phyloP scores from a whole-genome alignment of 75 land plant species.

The Sequoia sempervirens region DNA sequence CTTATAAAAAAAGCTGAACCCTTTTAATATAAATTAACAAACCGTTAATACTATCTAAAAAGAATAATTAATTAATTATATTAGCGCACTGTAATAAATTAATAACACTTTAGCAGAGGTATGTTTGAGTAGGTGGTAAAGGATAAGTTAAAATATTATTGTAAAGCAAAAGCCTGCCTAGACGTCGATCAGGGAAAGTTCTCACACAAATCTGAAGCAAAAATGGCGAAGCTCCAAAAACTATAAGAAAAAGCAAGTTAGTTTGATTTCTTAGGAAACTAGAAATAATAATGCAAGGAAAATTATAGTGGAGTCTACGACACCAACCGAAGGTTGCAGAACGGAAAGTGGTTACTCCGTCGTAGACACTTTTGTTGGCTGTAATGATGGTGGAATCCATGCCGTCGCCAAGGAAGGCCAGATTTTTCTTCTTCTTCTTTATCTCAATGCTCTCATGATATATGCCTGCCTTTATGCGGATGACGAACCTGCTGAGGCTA shows the following conservation, averaged over 20 bases:
- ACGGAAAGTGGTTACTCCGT: slow-evolving; percentile 21
- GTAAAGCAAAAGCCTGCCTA: too few relatives aligned
- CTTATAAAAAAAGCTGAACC: too few relatives aligned
- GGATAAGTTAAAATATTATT: too few relatives aligned
- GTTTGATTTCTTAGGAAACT: background rate
- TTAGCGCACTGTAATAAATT: too few relatives aligned
- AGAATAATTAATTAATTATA: too few relatives aligned
- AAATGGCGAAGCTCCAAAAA: background rate
- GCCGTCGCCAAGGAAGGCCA: slow-evolving; percentile 50
- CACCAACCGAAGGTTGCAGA: slow-evolving; percentile 47
- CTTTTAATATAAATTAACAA: too few relatives aligned
- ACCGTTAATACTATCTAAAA: too few relatives aligned
- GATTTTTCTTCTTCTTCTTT: slow-evolving; percentile 11
- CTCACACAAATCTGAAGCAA: too few relatives aligned
- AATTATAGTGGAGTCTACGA: background rate
- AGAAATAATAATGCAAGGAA: background rate
- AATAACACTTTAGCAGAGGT: too few relatives aligned
- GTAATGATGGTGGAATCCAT: slow-evolving; percentile 38
- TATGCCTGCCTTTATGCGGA: slow-evolving; percentile 51
- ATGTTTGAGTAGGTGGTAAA: too few relatives aligned
- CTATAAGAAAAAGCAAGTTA: background rate
- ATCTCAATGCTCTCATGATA: slow-evolving; percentile 39
- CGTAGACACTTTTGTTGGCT: slow-evolving; percentile 24
- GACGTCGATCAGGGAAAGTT: too few relatives aligned
- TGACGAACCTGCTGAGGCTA: slow-evolving; percentile 20